Evolutionary conservation across 495 filamentous ascomycete genomes (phyloP).

Genomic region (Xylaria cubensis): DNA sequence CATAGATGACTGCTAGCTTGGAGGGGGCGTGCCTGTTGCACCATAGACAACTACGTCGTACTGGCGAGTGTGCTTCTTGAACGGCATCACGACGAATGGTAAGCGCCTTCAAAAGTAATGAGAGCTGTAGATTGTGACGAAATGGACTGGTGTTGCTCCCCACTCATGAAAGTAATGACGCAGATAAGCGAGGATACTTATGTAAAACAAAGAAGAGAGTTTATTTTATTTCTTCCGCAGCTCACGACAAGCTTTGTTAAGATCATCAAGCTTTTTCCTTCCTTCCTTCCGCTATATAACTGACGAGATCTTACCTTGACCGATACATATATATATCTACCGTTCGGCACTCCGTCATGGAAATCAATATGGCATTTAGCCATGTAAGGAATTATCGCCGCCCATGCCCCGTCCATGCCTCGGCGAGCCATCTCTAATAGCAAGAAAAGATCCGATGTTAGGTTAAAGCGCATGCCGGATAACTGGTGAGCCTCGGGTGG

Average conservation of each 20-base stretch:
- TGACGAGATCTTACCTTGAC: slow-evolving; percentile 4
- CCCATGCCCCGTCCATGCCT: slow-evolving; percentile 40
- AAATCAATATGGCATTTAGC: slow-evolving; percentile 28
- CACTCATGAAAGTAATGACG: slow-evolving; percentile 6
- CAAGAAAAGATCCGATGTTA: slow-evolving; percentile 45
- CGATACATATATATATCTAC: neutral
- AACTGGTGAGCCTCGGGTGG: slow-evolving; percentile 32
- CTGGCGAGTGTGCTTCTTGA: slow-evolving; percentile 59
- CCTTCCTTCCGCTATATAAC: neutral
- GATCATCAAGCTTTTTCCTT: neutral
- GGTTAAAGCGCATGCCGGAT: slow-evolving; percentile 34
- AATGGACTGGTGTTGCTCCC: neutral
- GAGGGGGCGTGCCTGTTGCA: slow-evolving; percentile 55
- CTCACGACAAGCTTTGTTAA: neutral
- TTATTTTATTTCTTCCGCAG: neutral
- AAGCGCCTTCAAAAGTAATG: neutral
- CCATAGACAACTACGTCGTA: slow-evolving; percentile 89
- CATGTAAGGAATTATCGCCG: slow-evolving; percentile 40
- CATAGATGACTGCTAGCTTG: neutral
- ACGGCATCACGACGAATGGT: slow-evolving; percentile 39
- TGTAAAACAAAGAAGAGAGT: neutral
- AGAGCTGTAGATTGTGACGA: neutral
- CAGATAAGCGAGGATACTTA: neutral
- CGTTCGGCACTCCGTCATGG: neutral
- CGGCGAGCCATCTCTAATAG: slow-evolving; percentile 47